Evolutionary conservation across 768 basidiomycete genomes (phyloP).

Genomic region (Termitomyces sp.): DNA sequence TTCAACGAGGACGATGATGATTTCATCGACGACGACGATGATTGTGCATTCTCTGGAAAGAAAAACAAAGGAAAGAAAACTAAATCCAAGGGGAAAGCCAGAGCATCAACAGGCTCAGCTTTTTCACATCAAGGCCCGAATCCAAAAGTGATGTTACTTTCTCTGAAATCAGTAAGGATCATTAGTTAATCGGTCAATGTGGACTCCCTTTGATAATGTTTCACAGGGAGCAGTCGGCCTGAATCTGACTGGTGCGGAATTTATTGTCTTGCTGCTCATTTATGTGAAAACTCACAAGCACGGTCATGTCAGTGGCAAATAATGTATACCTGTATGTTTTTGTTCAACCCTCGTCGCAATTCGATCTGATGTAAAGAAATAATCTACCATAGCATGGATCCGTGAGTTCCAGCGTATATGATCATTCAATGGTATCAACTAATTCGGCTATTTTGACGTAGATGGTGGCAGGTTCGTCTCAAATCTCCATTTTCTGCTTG

Average conservation of each 20-base stretch:
- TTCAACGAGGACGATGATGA: conserved; percentile 25
- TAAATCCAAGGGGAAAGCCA: conserved; percentile 37
- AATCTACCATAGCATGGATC: conserved; percentile 62
- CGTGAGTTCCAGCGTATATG: conserved; percentile 48
- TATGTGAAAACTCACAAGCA: background rate
- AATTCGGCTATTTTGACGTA: conserved; percentile 22
- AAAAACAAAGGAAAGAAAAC: conserved; percentile 23
- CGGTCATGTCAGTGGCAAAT: conserved; percentile 58
- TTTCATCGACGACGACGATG: conserved; percentile 31
- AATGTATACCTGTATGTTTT: conserved; percentile 69
- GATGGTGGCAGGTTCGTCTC: conserved; percentile 71
- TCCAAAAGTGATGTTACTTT: conserved; percentile 83
- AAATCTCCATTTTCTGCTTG: background rate
- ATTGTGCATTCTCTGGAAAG: conserved; percentile 12
- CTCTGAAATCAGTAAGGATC: conserved; percentile 62
- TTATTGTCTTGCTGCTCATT: background rate
- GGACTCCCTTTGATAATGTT: background rate
- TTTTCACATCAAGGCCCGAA: conserved; percentile 29
- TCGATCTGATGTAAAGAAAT: conserved; percentile 10
- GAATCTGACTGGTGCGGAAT: conserved; percentile 63
- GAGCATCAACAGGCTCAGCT: conserved; percentile 9
- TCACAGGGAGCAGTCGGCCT: conserved; percentile 75
- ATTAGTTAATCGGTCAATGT: background rate
- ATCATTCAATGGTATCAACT: background rate
- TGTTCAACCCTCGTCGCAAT: background rate